These are phyloP conservation scores for Seiridium unicorne DNA, from an alignment of 2,329 filamentous ascomycete species.

Conservation along the genomic window DNA sequence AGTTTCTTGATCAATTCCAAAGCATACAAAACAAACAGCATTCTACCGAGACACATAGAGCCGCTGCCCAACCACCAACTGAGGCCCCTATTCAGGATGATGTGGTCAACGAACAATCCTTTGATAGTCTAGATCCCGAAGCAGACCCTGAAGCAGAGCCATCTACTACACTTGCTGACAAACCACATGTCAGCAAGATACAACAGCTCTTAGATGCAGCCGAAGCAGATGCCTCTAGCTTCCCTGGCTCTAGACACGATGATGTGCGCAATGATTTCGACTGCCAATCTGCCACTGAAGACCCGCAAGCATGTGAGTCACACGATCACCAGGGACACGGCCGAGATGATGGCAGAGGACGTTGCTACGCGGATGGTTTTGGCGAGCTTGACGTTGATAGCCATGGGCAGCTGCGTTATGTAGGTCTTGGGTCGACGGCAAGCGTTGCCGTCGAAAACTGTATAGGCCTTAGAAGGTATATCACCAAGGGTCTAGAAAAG, in stretches of 20 bases:
- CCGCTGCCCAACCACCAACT: not conserved
- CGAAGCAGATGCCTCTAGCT: not conserved
- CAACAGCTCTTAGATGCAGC: not conserved
- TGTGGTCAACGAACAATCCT: no score
- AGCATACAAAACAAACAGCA: not conserved
- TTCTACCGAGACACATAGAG: no score
- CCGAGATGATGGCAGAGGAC: not conserved
- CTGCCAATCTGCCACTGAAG: no score
- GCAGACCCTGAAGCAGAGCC: not conserved
- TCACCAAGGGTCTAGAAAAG: not conserved
- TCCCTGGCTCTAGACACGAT: not conserved
- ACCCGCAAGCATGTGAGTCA: no score
- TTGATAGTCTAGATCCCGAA: not conserved
- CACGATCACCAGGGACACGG: no score
- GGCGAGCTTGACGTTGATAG: not conserved
- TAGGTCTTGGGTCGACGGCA: not conserved
- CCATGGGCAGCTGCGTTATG: not conserved
- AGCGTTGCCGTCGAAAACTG: slow-evolving; percentile 1
- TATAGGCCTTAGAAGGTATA: not conserved
- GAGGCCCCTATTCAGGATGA: no score
- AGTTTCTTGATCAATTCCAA: not conserved
- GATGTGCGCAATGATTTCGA: no score
- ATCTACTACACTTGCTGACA: no score
- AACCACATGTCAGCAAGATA: not conserved
- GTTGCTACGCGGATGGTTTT: not conserved